Percentiles rank a stretch among this genome's conserved stretches.
Conservation (phyloP, 306 rosid species). For the Senna siamea region DNA sequence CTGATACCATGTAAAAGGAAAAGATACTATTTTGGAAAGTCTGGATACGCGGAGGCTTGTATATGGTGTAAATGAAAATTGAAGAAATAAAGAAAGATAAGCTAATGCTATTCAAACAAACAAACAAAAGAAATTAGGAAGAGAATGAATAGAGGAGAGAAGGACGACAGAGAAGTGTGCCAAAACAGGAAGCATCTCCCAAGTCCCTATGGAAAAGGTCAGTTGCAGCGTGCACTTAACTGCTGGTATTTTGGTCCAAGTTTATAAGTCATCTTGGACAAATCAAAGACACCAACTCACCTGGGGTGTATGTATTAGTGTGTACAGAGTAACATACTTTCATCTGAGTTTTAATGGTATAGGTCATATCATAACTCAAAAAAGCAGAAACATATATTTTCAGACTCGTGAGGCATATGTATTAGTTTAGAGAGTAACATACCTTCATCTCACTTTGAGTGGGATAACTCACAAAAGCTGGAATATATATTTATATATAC, state of each 20-base stretch:
- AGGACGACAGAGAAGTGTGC: neutral
- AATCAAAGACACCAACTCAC: neutral
- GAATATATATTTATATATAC: neutral
- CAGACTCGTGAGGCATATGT: too few relatives aligned
- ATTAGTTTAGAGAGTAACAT: neutral
- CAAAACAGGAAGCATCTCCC: neutral
- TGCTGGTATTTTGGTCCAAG: neutral
- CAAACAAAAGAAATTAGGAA: neutral
- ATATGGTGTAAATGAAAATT: too few relatives aligned
- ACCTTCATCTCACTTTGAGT: neutral
- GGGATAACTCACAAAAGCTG: slow-evolving; percentile 10
- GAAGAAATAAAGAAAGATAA: too few relatives aligned
- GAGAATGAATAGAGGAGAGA: neutral
- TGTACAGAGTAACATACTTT: neutral
- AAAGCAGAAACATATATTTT: too few relatives aligned
- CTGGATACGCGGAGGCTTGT: too few relatives aligned
- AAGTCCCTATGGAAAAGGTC: neutral
- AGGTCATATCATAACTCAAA: slow-evolving; percentile 1
- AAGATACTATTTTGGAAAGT: too few relatives aligned
- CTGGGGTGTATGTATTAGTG: neutral
- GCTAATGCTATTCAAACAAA: too few relatives aligned
- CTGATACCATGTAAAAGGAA: too few relatives aligned
- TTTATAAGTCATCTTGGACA: neutral
- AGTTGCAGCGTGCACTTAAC: neutral
- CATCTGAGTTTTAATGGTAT: neutral